phyloP scores from a whole-genome alignment of 352 stramenopile genomes.

The Globisporangium emineosum region DNA sequence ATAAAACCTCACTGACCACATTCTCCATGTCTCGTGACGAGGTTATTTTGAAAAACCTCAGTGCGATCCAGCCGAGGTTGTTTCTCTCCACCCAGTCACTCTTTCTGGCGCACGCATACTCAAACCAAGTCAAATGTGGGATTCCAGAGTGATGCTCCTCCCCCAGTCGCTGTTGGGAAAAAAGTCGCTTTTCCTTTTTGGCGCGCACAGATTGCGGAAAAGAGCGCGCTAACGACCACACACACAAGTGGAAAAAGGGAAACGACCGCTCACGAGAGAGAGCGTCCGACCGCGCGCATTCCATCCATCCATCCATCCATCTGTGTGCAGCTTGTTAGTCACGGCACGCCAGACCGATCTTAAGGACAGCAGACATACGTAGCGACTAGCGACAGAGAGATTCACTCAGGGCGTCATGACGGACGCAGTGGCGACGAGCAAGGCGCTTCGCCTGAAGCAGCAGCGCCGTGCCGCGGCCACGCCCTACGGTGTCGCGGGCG shows the following conservation, averaged over 20 bases:
- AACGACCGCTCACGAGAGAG: conserved; percentile 1
- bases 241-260: conserved; percentile 2
- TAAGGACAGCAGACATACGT: background rate
- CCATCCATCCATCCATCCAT: conserved; percentile 4
- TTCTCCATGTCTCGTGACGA: background rate
- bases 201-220: conserved; percentile 8
- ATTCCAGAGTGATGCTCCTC: background rate
- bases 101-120: too few species aligned
- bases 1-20: background rate
- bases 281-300: background rate
- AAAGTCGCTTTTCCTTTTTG: conserved; percentile 8
- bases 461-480: conserved; percentile 36
- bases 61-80: background rate
- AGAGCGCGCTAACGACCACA: conserved; percentile 7
- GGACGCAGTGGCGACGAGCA: conserved; percentile 8
- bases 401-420: conserved; percentile 5
- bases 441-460: conserved; percentile 19
- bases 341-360: background rate
- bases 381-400: conserved; percentile 4
- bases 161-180: too few species aligned
- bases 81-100: background rate
- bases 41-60: background rate
- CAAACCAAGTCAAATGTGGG: background rate
- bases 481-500: conserved; percentile 28
- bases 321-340: background rate